phyloP scores from a whole-genome alignment of 495 filamentous ascomycete genomes.

The Aspergillus nanangensis region DNA sequence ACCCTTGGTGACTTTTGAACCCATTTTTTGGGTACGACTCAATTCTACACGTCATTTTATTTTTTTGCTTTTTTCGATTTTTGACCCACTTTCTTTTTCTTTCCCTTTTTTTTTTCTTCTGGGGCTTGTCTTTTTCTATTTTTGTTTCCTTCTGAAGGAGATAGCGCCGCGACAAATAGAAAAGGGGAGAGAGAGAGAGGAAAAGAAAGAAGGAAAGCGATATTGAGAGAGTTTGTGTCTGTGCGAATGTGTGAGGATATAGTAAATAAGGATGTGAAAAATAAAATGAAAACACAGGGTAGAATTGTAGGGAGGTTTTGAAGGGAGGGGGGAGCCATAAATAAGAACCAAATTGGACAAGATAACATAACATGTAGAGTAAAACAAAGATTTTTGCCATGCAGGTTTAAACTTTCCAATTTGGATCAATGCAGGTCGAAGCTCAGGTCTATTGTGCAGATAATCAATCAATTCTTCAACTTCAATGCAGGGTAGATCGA shows the following conservation, averaged over 20 bases:
- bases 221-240: background rate
- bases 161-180: background rate
- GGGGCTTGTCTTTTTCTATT: background rate
- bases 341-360: no score
- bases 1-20: slow-evolving; percentile 1
- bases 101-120: slow-evolving; percentile 1
- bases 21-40: background rate
- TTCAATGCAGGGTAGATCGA: background rate
- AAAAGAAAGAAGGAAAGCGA: slow-evolving; percentile 1
- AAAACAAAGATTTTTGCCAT: no score
- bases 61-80: background rate
- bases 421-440: background rate
- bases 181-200: slow-evolving; percentile 1
- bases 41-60: slow-evolving; percentile 3
- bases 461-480: background rate
- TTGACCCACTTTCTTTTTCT: background rate
- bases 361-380: no score
- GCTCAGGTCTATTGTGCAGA: background rate
- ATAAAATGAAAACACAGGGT: no score
- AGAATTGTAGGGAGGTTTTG: no score
- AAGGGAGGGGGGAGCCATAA: no score
- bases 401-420: background rate
- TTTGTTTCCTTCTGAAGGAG: slow-evolving; percentile 3
- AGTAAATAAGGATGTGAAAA: slow-evolving; percentile 5
- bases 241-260: no score